Base-by-base conservation (phyloP, 1,284 basidiomycete genomes). In the Apiotrichum sp. region DNA sequence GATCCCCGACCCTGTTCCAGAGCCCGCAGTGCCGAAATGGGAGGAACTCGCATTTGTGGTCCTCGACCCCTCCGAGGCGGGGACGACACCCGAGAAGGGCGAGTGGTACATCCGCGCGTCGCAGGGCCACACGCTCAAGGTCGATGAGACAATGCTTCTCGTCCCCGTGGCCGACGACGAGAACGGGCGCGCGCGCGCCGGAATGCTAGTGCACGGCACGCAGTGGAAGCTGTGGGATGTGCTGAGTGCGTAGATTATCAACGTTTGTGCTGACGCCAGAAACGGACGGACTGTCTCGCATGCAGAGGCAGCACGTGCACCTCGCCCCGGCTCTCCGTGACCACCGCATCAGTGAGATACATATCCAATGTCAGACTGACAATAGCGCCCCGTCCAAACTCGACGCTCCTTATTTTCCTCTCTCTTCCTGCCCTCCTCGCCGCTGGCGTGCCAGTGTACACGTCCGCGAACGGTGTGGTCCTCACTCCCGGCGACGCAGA, bases 31-130 rank as follows among this genome's bases (percentile, higher is more conserved):
- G 43, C 55, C 55, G 1, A 50, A 58, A 31, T 59, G 62, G 38
- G 61, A 54, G 9, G 70, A 72, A 53, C 56, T 69, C 5, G 63
- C 64, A 6, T 62, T 72, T 9, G 58, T 69, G 40, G 41, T 47
- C 11, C 50, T 71, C 7, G 58, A 66, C 0, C 41, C 47, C 3
- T 55, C 60, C 2, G 29, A 40, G 6, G 45, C 33, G 38, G 48
- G 42, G 4, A 7, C n/a, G 1, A n/a, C 42, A 1, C 48, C 32
- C 14, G 54, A 51, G 33, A 47, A 34, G n/a, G 38, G 51, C 11
- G 73, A 81, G 22, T 88, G 86, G 83, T 93, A 86, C 84, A 93
- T 97, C 63, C 81, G 91, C 47, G 95, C 95, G 0, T 91, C 90
- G 60, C 95, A 98, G 75, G 96, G 95, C 0, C 95, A 98, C 77